These are phyloP conservation scores for Globisporangium solare DNA, from an alignment of 352 stramenopile genomes.

Conservation along the genomic window DNA sequence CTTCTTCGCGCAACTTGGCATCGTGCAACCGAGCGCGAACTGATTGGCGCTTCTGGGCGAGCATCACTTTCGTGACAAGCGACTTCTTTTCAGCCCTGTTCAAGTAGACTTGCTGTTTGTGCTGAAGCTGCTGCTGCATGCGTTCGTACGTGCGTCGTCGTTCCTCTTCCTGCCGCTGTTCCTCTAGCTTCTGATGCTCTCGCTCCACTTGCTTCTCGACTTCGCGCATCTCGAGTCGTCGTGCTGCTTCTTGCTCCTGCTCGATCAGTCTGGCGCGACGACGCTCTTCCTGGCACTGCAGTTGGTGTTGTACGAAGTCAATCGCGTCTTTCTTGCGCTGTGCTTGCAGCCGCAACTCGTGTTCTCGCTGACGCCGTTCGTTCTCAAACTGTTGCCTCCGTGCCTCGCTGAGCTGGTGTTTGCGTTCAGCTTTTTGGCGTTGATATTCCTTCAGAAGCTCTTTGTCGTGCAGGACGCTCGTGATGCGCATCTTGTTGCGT, in stretches of 20 bases:
- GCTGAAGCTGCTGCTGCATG: conserved; percentile 51
- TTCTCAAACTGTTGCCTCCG: conserved; percentile 37
- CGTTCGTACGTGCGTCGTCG: conserved; percentile 45
- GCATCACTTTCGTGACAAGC: conserved; percentile 37
- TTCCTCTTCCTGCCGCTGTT: conserved; percentile 46
- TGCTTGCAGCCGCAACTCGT: conserved; percentile 39
- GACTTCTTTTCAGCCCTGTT: conserved; percentile 55
- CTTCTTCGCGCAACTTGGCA: conserved; percentile 72
- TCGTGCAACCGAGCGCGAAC: conserved; percentile 54
- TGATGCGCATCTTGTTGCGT: conserved; percentile 62
- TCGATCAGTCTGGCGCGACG: conserved; percentile 40
- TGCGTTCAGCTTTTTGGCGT: conserved; percentile 43
- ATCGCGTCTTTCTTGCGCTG: conserved; percentile 61
- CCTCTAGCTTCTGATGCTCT: conserved; percentile 44
- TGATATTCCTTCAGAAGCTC: conserved; percentile 43
- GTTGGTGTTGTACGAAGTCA: conserved; percentile 51
- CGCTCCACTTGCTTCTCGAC: conserved; percentile 45
- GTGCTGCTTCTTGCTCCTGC: conserved; percentile 41
- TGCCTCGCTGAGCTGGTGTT: conserved; percentile 61
- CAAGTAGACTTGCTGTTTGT: conserved; percentile 37
- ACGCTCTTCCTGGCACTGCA: conserved; percentile 47
- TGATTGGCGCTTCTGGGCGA: conserved; percentile 45
- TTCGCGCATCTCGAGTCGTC: conserved; percentile 37
- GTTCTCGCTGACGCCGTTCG: conserved; percentile 40
- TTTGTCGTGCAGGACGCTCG: conserved; percentile 54